phyloP scores from a whole-genome alignment of 2,329 filamentous ascomycete genomes.

The Ilyonectria sp. region DNA sequence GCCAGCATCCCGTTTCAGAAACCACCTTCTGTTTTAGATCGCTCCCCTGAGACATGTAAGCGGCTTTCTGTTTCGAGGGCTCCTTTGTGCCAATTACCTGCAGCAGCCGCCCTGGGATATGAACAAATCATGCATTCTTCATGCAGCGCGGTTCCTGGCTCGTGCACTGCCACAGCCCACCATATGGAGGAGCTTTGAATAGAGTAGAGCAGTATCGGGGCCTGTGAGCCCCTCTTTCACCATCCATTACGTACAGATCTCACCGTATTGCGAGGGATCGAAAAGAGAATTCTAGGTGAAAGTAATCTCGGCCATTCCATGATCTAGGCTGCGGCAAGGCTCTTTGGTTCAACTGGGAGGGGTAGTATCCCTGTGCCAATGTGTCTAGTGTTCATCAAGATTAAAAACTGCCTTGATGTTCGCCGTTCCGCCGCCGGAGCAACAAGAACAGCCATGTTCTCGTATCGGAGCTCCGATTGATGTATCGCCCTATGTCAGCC shows the following conservation, averaged over 20 bases:
- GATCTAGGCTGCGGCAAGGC: no score
- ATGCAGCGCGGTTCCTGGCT: neutral
- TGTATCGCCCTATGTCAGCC: no score
- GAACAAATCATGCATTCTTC: neutral
- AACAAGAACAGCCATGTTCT: no score
- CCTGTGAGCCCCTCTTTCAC: neutral
- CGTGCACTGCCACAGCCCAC: neutral
- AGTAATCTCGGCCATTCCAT: neutral
- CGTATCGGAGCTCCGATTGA: no score
- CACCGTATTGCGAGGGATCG: constrained; percentile 14
- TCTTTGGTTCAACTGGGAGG: no score
- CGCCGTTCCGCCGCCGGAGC: no score
- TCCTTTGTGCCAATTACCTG: constrained; percentile 1
- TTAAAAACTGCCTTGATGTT: no score
- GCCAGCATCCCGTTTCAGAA: neutral
- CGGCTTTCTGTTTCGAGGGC: constrained; percentile 1
- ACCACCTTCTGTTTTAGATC: constrained; percentile 12
- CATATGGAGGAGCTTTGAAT: no score
- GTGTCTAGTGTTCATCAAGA: no score
- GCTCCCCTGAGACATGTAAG: constrained; percentile 10
- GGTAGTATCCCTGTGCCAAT: no score
- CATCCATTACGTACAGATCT: constrained; percentile 7
- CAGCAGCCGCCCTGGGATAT: neutral
- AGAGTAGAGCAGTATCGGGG: neutral
- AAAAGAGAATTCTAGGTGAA: neutral